Evolutionary conservation across 768 basidiomycete genomes (phyloP), one percentile per base, ranked within the genome.

Genomic region (Lactifluus rugatus): DNA sequence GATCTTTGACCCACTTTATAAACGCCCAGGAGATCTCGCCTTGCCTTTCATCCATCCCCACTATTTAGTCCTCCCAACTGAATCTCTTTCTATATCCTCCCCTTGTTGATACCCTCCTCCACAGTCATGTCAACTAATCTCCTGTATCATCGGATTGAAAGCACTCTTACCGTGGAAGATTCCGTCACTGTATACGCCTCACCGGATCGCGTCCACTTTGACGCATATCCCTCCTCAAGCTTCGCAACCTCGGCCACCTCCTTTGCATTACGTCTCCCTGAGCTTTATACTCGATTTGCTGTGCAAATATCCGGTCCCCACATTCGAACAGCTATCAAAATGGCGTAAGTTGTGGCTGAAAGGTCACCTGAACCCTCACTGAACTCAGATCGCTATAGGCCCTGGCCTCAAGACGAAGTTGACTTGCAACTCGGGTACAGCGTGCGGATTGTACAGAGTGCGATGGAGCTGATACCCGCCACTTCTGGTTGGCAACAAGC

Each of bases 21-120:
- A 56, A n/a, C 54, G 49, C 59, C 21, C 36, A 31, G 32, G n/a
- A 37, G 45, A 37, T 28, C 13, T n/a, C 16, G 16, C 34, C 34
- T 32, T 14, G 47, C 54, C 48, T 60, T 47, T 34, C 54, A 37
- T 51, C 44, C 54, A n/a, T n/a, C n/a, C n/a, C 54, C 49, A 34
- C 47, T 21, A 31, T 54, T 46, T 10, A 32, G 11, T 54, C 48
- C 41, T 21, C 48, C 58, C n/a, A 17, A 37, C 16, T 32, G 25
- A 31, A 8, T 31, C 11, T n/a, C 39, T 11, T 13, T 41, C 14
- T 26, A n/a, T n/a, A 5, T 28, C n/a, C 14, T 31, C 26, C 26
- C 19, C 2, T 19, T 9, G n/a, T 21, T 14, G 5, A 41, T 28
- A 14, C 25, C 10, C 4, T 41, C 14, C 47, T 11, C 3, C 6